Percentiles rank a stretch among this genome's conserved stretches.
Evolutionary conservation across 2,329 filamentous ascomycete genomes (phyloP).

Genomic region (Penicillium frequentans): DNA sequence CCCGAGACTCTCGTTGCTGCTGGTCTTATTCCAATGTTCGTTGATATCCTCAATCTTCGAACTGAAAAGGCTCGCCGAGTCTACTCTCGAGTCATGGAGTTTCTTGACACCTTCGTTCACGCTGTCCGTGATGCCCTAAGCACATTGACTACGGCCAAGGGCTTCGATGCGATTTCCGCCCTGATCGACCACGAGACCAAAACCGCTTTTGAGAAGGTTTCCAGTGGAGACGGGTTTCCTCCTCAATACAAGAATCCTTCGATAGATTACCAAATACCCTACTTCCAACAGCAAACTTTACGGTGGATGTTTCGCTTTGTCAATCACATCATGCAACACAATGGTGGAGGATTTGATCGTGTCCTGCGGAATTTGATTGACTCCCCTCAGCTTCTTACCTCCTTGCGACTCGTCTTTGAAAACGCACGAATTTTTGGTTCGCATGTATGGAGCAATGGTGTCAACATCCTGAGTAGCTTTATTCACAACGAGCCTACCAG

Average conservation of each 20-base stretch:
- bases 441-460: constrained; percentile 91
- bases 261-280: constrained; percentile 91
- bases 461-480: constrained; percentile 89
- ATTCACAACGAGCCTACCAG: constrained; percentile 99
- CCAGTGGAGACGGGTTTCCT: constrained; percentile 70
- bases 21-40: constrained; percentile 83
- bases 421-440: constrained; percentile 81
- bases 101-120: constrained; percentile 86
- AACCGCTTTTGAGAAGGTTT: constrained; percentile 65
- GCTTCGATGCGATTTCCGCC: constrained; percentile 86
- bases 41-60: constrained; percentile 82
- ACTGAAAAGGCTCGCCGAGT: constrained; percentile 80
- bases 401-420: constrained; percentile 77
- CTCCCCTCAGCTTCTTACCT: constrained; percentile 77
- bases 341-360: constrained; percentile 81
- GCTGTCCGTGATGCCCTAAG: constrained; percentile 81
- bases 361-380: constrained; percentile 91
- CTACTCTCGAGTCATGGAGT: constrained; percentile 79
- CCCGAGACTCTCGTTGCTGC: constrained; percentile 84
- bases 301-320: constrained; percentile 95
- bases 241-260: constrained; percentile 72
- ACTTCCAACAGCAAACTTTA: constrained; percentile 87
- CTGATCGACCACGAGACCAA: constrained; percentile 78
- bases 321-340: constrained; percentile 87
- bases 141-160: constrained; percentile 76